phyloP scores from a whole-genome alignment of 306 rosid species.

The Fagus crenata region DNA sequence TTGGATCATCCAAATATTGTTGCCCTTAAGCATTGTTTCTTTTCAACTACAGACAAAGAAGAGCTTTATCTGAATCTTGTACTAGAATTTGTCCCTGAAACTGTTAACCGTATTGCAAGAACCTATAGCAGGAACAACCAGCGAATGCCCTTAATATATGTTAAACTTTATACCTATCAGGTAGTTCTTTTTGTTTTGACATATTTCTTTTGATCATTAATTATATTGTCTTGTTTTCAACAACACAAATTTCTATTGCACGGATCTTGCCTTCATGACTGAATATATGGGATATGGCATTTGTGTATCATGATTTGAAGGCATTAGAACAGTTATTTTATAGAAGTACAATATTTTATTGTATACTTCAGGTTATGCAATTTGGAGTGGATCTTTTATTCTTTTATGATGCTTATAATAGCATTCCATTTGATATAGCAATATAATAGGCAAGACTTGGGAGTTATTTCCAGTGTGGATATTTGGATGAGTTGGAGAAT shows the following conservation, averaged over 20 bases:
- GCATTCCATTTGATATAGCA: too few species aligned
- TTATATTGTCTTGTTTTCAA: not conserved
- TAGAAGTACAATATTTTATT: not conserved
- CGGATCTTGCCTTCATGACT: not conserved
- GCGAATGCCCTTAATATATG: slow-evolving; percentile 93
- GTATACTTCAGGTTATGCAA: not conserved
- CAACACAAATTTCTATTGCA: not conserved
- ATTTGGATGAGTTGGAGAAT: too few species aligned
- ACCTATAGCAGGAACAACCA: slow-evolving; percentile 87
- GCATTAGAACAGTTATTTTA: not conserved
- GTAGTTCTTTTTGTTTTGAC: slow-evolving; percentile 33
- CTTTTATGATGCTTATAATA: too few species aligned
- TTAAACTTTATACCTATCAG: slow-evolving; percentile 95
- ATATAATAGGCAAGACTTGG: too few species aligned
- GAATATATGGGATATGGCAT: not conserved
- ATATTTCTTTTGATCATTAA: not conserved
- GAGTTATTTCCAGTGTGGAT: too few species aligned
- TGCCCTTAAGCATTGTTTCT: slow-evolving; percentile 86
- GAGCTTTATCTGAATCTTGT: slow-evolving; percentile 94
- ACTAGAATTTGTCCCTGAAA: slow-evolving; percentile 94
- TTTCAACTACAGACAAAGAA: slow-evolving; percentile 89
- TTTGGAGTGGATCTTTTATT: not conserved
- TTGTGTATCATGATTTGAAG: not conserved
- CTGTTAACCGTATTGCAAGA: slow-evolving; percentile 83
- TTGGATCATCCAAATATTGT: slow-evolving; percentile 97